Percentiles rank a stretch among this genome's conserved stretches.
Evolutionary conservation across 345 rosid genomes (phyloP).

Genomic region (Ceriops tagal): DNA sequence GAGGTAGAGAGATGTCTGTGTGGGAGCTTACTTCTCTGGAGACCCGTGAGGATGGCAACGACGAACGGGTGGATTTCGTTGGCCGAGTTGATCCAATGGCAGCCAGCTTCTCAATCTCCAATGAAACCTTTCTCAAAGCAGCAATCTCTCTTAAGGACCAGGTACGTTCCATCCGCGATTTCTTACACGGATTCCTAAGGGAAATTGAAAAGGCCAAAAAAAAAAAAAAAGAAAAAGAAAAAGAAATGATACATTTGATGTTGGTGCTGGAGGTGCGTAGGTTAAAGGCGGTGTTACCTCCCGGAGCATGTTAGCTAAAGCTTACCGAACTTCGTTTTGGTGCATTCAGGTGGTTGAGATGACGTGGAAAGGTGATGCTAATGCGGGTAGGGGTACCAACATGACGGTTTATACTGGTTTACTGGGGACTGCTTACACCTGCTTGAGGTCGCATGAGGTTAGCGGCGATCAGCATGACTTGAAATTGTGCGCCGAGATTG

Average conservation of each 20-base stretch:
- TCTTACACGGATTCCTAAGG: too few species aligned
- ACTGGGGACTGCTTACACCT: slow-evolving; percentile 72
- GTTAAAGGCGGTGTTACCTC: neutral
- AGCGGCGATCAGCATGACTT: slow-evolving; percentile 57
- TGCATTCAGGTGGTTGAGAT: slow-evolving; percentile 52
- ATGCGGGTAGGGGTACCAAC: slow-evolving; percentile 30
- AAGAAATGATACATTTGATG: too few species aligned
- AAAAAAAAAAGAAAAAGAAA: too few species aligned
- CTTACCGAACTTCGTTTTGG: neutral
- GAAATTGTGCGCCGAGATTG: slow-evolving; percentile 51
- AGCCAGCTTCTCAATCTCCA: slow-evolving; percentile 30
- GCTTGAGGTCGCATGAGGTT: slow-evolving; percentile 72
- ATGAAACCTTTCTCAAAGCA: slow-evolving; percentile 50
- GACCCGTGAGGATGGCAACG: slow-evolving; percentile 26
- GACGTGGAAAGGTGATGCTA: slow-evolving; percentile 45
- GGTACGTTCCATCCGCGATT: slow-evolving; percentile 27
- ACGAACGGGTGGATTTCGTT: slow-evolving; percentile 32
- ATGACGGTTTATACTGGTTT: slow-evolving; percentile 73
- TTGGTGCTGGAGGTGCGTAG: neutral
- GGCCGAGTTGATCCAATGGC: slow-evolving; percentile 35
- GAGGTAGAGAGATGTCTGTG: slow-evolving; percentile 20
- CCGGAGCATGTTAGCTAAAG: neutral
- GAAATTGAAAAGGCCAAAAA: too few species aligned
- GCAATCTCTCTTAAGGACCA: slow-evolving; percentile 70
- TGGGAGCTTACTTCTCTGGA: slow-evolving; percentile 35